Conservation (phyloP, 345 rosid genomes). For the Lepidium didymum region DNA sequence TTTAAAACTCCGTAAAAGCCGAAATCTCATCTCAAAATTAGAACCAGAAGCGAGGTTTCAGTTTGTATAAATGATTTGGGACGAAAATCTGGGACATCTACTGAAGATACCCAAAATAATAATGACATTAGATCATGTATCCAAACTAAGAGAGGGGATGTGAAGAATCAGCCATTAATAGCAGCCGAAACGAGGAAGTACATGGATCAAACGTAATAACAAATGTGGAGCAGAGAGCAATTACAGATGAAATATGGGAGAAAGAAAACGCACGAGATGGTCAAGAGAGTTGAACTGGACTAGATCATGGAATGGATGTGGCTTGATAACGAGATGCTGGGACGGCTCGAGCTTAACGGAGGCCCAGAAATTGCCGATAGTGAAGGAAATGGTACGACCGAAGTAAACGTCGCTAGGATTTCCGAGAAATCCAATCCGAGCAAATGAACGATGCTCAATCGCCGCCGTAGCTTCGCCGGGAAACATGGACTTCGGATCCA, state of each 20-base stretch:
- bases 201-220: background rate
- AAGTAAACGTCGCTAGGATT: slow-evolving; percentile 77
- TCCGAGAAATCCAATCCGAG: slow-evolving; percentile 62
- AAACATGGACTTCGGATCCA: slow-evolving; percentile 11
- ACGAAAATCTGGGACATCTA: background rate
- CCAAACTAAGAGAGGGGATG: background rate
- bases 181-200: too few relatives aligned
- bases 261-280: slow-evolving; percentile 43
- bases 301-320: slow-evolving; percentile 76
- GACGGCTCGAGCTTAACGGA: slow-evolving; percentile 63
- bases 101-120: background rate
- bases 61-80: background rate
- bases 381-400: slow-evolving; percentile 63
- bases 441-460: slow-evolving; percentile 53
- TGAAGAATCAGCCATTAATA: background rate
- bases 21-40: background rate
- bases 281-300: slow-evolving; percentile 58
- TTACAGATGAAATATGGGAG: background rate
- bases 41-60: background rate
- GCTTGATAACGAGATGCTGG: slow-evolving; percentile 50
- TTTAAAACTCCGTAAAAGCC: background rate
- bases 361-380: slow-evolving; percentile 69
- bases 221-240: background rate
- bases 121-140: too few relatives aligned
- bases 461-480: background rate